Evolutionary conservation across 108 stramenopile genomes (phyloP).

Genomic region (Seminavis robusta): DNA sequence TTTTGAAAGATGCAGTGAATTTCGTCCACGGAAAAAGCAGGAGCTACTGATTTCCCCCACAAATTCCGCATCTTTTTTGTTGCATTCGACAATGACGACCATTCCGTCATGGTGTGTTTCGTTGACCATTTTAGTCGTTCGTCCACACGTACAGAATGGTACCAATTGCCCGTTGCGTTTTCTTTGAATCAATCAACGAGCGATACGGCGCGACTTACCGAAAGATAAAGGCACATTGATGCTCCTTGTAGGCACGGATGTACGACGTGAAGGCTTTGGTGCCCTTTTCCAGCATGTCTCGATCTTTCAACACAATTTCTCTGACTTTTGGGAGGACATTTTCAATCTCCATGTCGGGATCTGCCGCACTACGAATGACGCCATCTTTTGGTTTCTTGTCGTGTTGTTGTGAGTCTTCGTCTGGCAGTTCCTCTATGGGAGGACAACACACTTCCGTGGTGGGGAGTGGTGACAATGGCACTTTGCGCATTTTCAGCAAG

Average conservation of each 20-base stretch:
- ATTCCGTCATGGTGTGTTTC: background rate
- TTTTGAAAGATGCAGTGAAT: conserved; percentile 51
- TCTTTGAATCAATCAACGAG: background rate
- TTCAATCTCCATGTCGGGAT: conserved; percentile 22
- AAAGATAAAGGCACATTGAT: conserved; percentile 88
- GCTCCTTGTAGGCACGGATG: conserved; percentile 96
- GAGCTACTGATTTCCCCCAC: conserved; percentile 68
- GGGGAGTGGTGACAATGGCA: conserved; percentile 66
- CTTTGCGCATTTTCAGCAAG: conserved; percentile 78
- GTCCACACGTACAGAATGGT: background rate
- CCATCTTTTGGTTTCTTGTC: background rate
- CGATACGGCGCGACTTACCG: conserved; percentile 38
- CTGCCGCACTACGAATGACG: conserved; percentile 29
- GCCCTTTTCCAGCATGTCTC: conserved; percentile 95
- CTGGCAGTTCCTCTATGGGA: conserved; percentile 9
- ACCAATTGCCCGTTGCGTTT: conserved; percentile 20
- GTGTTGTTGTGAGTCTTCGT: background rate
- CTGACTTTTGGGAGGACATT: conserved; percentile 69
- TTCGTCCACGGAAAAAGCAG: conserved; percentile 35
- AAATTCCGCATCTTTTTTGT: conserved; percentile 11
- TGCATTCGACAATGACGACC: conserved; percentile 16
- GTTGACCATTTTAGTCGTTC: too few species aligned
- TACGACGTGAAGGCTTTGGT: conserved; percentile 93
- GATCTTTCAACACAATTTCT: conserved; percentile 74
- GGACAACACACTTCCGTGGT: conserved; percentile 54